These are phyloP conservation scores for Yamadazyma spencermartinsiae DNA, from an alignment of 1,139 yeast species.

Conservation along the genomic window DNA sequence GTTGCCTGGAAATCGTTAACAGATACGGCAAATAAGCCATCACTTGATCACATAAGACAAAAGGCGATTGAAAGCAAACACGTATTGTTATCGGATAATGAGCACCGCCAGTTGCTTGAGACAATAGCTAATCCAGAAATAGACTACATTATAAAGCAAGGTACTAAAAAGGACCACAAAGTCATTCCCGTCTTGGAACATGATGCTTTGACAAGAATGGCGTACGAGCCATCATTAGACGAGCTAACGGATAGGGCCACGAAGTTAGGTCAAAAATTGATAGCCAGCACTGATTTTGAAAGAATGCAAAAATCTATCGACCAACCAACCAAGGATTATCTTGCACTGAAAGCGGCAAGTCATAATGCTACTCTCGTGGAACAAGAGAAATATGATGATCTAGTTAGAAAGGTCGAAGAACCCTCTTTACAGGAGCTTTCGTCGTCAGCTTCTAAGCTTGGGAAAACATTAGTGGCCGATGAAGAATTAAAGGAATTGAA, in stretches of 20 bases:
- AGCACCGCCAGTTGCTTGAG: slow-evolving; percentile 13
- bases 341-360: slow-evolving; percentile 15
- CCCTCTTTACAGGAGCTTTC: slow-evolving; percentile 21
- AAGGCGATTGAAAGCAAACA: slow-evolving; percentile 15
- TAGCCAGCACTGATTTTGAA: slow-evolving; percentile 19
- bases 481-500: slow-evolving; percentile 10
- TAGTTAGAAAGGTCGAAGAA: slow-evolving; percentile 13
- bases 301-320: slow-evolving; percentile 19
- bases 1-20: slow-evolving; percentile 13
- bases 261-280: slow-evolving; percentile 9
- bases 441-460: slow-evolving; percentile 10
- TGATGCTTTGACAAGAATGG: slow-evolving; percentile 3
- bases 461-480: slow-evolving; percentile 13
- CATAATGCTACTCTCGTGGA: slow-evolving; percentile 11
- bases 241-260: slow-evolving; percentile 22
- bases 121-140: slow-evolving; percentile 24
- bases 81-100: slow-evolving; percentile 10
- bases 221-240: slow-evolving; percentile 24
- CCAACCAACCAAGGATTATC: slow-evolving; percentile 16
- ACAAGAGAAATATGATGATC: slow-evolving; percentile 16
- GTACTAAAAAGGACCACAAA: slow-evolving; percentile 16
- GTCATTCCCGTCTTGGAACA: slow-evolving; percentile 13
- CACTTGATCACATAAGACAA: slow-evolving; percentile 17
- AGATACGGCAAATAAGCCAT: slow-evolving; percentile 19
- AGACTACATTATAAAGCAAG: slow-evolving; percentile 17